These are phyloP conservation scores for Aspergillus fructus DNA, from an alignment of 2,329 filamentous ascomycete genomes.

Conservation along the genomic window DNA sequence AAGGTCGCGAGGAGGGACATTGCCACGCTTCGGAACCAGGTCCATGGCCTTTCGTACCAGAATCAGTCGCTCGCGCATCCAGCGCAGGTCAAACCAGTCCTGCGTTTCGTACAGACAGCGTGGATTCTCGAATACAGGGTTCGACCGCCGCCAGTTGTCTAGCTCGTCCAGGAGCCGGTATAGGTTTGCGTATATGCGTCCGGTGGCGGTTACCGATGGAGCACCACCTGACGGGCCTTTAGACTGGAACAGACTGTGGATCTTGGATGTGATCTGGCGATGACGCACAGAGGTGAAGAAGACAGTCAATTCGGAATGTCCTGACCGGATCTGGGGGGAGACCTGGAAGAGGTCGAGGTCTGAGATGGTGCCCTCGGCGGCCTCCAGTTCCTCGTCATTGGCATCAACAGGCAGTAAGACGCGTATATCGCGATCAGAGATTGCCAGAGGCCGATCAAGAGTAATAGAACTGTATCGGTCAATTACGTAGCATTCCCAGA, in stretches of 20 bases:
- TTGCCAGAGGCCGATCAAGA: slow-evolving; percentile 44
- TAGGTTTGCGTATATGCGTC: slow-evolving; percentile 20
- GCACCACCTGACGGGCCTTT: background rate
- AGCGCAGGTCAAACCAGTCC: slow-evolving; percentile 48
- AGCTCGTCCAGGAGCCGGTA: slow-evolving; percentile 35
- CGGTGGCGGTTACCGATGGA: slow-evolving; percentile 8
- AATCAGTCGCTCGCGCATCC: slow-evolving; percentile 42
- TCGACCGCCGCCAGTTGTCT: slow-evolving; percentile 34
- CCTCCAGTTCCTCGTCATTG: slow-evolving; percentile 33
- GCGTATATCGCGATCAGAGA: slow-evolving; percentile 41
- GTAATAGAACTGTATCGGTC: slow-evolving; percentile 47
- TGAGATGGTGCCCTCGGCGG: slow-evolving; percentile 14
- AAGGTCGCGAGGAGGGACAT: slow-evolving; percentile 33
- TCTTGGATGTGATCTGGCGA: slow-evolving; percentile 41
- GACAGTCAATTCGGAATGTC: slow-evolving; percentile 35
- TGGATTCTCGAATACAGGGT: slow-evolving; percentile 35
- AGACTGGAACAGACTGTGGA: slow-evolving; percentile 17
- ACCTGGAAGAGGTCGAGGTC: slow-evolving; percentile 16
- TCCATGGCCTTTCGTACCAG: slow-evolving; percentile 45
- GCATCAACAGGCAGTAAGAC: slow-evolving; percentile 38
- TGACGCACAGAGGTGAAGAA: slow-evolving; percentile 42
- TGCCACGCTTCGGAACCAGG: slow-evolving; percentile 35
- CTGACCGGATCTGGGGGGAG: background rate
- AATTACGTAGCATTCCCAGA: slow-evolving; percentile 49
- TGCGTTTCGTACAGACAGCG: slow-evolving; percentile 44